These are phyloP conservation scores for Quercus berberidifolia DNA, from an alignment of 306 rosid species.

Conservation along the genomic window DNA sequence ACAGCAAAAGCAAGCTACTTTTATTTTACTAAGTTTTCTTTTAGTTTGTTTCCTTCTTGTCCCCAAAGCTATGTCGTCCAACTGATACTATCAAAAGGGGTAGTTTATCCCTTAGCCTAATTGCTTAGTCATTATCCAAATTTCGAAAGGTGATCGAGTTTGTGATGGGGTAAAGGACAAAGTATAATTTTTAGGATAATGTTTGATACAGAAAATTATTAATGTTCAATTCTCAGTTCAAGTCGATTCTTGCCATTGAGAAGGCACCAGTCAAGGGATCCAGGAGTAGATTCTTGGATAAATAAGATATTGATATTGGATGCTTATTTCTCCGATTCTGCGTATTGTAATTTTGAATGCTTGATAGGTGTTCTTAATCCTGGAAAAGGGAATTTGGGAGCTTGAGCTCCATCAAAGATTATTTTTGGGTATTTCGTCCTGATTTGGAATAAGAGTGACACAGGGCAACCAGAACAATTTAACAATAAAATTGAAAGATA, in stretches of 20 bases:
- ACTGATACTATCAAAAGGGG: background rate
- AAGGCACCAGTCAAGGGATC: background rate
- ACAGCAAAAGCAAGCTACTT: background rate
- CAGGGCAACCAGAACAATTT: no score
- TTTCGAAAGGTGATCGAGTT: background rate
- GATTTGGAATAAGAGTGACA: background rate
- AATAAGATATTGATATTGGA: background rate
- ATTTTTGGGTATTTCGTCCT: background rate
- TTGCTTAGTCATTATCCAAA: background rate
- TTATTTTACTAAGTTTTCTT: background rate
- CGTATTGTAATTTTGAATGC: background rate
- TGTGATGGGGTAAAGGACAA: background rate
- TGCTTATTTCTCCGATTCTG: background rate
- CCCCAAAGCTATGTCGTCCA: background rate
- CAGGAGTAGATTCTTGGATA: background rate
- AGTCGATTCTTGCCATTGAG: background rate
- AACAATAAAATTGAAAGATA: no score
- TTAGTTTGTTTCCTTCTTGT: background rate
- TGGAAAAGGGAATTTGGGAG: background rate
- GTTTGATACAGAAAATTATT: background rate
- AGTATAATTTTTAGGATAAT: background rate
- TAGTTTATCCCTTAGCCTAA: background rate
- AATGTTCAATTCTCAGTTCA: background rate
- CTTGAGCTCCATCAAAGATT: background rate
- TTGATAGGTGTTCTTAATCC: background rate